These are phyloP conservation scores for Lipomyces yamadae DNA, from an alignment of 805 yeast genomes.

Conservation along the genomic window DNA sequence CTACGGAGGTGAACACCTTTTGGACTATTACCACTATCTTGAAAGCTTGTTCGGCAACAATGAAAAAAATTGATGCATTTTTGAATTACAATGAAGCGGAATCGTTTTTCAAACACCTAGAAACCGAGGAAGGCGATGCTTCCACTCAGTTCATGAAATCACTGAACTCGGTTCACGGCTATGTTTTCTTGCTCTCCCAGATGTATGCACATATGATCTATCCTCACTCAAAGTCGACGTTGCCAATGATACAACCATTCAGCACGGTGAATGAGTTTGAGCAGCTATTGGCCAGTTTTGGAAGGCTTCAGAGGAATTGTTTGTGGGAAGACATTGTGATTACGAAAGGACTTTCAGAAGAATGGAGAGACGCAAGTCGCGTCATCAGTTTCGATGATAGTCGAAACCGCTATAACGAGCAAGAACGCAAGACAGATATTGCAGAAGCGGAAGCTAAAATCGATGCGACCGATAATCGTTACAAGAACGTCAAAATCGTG, in stretches of 20 bases:
- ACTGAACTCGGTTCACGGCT: constrained; percentile 30
- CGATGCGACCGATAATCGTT: constrained; percentile 33
- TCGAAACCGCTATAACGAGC: constrained; percentile 17
- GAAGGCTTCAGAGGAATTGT: constrained; percentile 41
- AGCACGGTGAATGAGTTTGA: constrained; percentile 19
- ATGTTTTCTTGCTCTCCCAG: constrained; percentile 33
- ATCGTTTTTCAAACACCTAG: constrained; percentile 25
- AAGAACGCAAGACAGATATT: constrained; percentile 24
- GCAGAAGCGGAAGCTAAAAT: constrained; percentile 34
- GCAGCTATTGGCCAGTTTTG: constrained; percentile 37
- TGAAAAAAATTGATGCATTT: constrained; percentile 19
- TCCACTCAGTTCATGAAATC: constrained; percentile 21
- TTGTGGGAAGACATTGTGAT: constrained; percentile 41
- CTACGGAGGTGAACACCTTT: constrained; percentile 21
- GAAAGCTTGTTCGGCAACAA: constrained; percentile 15
- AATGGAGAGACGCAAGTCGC: constrained; percentile 38
- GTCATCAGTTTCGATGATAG: constrained; percentile 22
- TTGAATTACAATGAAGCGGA: constrained; percentile 21
- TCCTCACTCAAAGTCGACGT: constrained; percentile 34
- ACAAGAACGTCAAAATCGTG: constrained; percentile 35
- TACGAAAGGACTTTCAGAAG: constrained; percentile 27
- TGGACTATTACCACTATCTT: constrained; percentile 20
- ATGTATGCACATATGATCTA: constrained; percentile 29
- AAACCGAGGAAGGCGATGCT: constrained; percentile 16
- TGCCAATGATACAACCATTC: constrained; percentile 36